A percentile compares a stretch with the other conserved stretches of the same genome.
Evolutionary conservation across 1,284 basidiomycete species (phyloP).

Genomic region (Leccinum griseonigrum): DNA sequence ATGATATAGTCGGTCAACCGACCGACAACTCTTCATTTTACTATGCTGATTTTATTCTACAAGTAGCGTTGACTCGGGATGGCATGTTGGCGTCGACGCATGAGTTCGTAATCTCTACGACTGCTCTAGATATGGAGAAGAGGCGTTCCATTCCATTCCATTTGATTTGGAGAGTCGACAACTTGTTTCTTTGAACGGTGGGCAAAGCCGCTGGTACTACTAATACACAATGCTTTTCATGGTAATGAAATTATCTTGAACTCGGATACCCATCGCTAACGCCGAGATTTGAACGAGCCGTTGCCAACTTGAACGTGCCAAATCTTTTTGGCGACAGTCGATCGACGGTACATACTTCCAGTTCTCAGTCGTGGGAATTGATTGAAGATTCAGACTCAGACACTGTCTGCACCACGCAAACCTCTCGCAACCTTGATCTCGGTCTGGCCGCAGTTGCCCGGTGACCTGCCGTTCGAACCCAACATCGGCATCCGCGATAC

Average conservation of each 20-base stretch:
- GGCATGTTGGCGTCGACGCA: conserved; percentile 41
- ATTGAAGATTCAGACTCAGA: too few species aligned
- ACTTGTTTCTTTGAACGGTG: conserved; percentile 46
- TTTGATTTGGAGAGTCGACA: conserved; percentile 56
- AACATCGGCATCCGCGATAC: conserved; percentile 99
- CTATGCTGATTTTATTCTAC: too few species aligned
- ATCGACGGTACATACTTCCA: too few species aligned
- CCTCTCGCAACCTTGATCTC: conserved; percentile 69
- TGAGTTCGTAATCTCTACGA: conserved; percentile 48
- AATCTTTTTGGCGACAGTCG: conserved; percentile 1
- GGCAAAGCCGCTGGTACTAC: conserved; percentile 13
- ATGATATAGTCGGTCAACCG: conserved; percentile 43
- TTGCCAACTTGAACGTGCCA: too few species aligned
- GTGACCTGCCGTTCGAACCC: conserved; percentile 88
- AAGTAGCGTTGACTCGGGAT: conserved; percentile 19
- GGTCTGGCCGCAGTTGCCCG: conserved; percentile 94
- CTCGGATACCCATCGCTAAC: conserved; percentile 36
- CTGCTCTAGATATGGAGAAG: conserved; percentile 52
- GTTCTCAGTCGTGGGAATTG: too few species aligned
- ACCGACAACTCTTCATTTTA: too few species aligned
- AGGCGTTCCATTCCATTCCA: conserved; percentile 39
- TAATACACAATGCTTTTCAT: conserved; percentile 2
- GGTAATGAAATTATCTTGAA: too few species aligned
- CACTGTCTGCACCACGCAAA: conserved; percentile 70
- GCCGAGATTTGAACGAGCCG: background rate